These are phyloP conservation scores for Carex arenaria DNA, from an alignment of 202 grass and related monocot genomes.

Conservation along the genomic window DNA sequence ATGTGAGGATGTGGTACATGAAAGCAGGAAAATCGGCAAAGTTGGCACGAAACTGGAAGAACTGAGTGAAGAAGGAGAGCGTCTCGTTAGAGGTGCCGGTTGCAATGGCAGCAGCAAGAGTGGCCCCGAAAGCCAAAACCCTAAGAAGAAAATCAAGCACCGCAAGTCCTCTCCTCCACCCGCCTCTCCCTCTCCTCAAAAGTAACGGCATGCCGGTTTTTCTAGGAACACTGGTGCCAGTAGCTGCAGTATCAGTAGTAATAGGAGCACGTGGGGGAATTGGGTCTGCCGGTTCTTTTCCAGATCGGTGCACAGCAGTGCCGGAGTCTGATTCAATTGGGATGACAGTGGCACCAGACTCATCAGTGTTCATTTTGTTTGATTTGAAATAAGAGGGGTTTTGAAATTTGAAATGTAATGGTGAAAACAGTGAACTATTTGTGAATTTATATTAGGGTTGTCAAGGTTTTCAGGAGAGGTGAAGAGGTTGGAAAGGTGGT, in stretches of 20 bases:
- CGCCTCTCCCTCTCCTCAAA: conserved; percentile 22
- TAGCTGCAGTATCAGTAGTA: conserved; percentile 12
- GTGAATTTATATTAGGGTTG: not conserved
- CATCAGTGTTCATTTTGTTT: conserved; percentile 50
- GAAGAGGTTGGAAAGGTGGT: conserved; percentile 23
- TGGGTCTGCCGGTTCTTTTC: conserved; percentile 29
- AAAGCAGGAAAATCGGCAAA: conserved; percentile 76
- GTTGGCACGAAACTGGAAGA: conserved; percentile 72
- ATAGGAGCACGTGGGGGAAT: conserved; percentile 4
- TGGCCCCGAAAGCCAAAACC: conserved; percentile 44
- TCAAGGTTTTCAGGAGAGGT: not conserved
- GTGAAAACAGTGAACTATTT: not conserved
- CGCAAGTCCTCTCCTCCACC: conserved; percentile 44
- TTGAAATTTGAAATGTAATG: not conserved
- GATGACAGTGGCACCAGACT: conserved; percentile 42
- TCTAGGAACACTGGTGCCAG: conserved; percentile 1
- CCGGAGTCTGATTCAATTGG: conserved; percentile 27
- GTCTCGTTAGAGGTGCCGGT: conserved; percentile 66
- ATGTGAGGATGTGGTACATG: conserved; percentile 22
- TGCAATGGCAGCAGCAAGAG: conserved; percentile 62
- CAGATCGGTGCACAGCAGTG: not conserved
- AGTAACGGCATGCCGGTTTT: conserved; percentile 33
- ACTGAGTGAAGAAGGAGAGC: conserved; percentile 67
- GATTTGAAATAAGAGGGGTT: not conserved
- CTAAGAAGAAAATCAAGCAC: conserved; percentile 63